phyloP scores from a whole-genome alignment of 1,284 basidiomycete genomes.

The Tilletiaria anomala region DNA sequence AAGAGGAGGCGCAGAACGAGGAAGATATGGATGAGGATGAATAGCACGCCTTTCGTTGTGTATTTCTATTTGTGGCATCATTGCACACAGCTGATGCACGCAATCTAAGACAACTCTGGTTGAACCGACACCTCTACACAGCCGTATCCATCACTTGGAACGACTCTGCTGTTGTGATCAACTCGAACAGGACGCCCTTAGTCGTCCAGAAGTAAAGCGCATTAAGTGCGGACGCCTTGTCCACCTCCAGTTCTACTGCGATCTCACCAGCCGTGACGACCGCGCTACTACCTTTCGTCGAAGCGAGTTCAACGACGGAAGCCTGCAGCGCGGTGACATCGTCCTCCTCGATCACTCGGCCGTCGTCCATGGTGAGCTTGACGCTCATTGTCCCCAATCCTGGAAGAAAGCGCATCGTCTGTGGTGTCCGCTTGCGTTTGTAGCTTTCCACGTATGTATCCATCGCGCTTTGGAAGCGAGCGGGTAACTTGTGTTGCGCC shows the following conservation, averaged over 20 bases:
- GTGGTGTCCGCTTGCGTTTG: conserved; percentile 4
- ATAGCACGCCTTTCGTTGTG: too few relatives aligned
- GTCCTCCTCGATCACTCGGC: conserved; percentile 5
- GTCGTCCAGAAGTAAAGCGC: conserved; percentile 3
- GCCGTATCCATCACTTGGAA: too few relatives aligned
- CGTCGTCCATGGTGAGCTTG: conserved; percentile 17
- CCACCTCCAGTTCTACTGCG: conserved; percentile 1
- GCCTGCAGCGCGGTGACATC: conserved; percentile 1
- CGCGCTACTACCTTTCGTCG: not conserved
- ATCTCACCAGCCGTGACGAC: not conserved
- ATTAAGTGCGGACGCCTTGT: not conserved
- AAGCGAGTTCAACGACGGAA: conserved; percentile 2
- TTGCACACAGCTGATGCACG: too few relatives aligned
- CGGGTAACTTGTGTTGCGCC: conserved; percentile 14
- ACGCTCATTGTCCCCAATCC: conserved; percentile 25
- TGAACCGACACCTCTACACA: too few relatives aligned
- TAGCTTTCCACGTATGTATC: conserved; percentile 8
- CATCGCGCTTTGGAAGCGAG: conserved; percentile 14
- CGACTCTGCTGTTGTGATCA: too few relatives aligned
- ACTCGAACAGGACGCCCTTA: conserved; percentile 2
- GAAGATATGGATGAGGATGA: too few relatives aligned
- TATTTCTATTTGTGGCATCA: too few relatives aligned
- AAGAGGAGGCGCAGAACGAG: too few relatives aligned
- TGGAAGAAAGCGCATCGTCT: conserved; percentile 22
- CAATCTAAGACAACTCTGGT: too few relatives aligned